Evolutionary conservation across 2,329 filamentous ascomycete species (phyloP).

Genomic region (Aspergillus sp.): DNA sequence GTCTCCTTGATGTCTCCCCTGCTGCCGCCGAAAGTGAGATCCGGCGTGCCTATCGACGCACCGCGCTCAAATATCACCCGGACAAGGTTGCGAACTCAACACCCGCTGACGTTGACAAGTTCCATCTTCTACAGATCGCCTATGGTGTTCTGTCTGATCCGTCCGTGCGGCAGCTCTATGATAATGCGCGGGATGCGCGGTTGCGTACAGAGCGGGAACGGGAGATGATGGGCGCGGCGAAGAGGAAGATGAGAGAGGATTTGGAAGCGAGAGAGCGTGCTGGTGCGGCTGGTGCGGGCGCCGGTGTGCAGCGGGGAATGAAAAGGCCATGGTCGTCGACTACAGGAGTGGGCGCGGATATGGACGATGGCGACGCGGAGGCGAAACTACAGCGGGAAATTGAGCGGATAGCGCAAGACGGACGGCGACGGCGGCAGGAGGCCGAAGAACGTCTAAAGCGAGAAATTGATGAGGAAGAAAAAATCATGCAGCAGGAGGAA

Average conservation of each 20-base stretch:
- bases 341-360: slow-evolving; percentile 4
- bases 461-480: slow-evolving; percentile 35
- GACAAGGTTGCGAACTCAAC: slow-evolving; percentile 74
- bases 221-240: slow-evolving; percentile 63
- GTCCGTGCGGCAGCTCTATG: slow-evolving; percentile 66
- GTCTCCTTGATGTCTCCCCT: slow-evolving; percentile 59
- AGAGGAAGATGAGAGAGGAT: slow-evolving; percentile 74
- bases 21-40: slow-evolving; percentile 63
- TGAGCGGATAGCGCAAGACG: slow-evolving; percentile 46
- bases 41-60: slow-evolving; percentile 73
- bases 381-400: slow-evolving; percentile 48
- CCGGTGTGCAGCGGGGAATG: slow-evolving; percentile 44
- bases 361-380: slow-evolving; percentile 35
- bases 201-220: slow-evolving; percentile 62
- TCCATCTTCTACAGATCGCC: slow-evolving; percentile 78
- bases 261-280: slow-evolving; percentile 66
- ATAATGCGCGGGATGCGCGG: slow-evolving; percentile 63
- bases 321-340: slow-evolving; percentile 44
- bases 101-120: slow-evolving; percentile 62
- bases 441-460: slow-evolving; percentile 41
- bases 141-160: slow-evolving; percentile 71
- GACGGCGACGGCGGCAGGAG: slow-evolving; percentile 43
- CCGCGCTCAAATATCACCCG: slow-evolving; percentile 83
- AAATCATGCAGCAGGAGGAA: slow-evolving; percentile 31
- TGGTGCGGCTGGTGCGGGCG: slow-evolving; percentile 28